A percentile compares a stretch with the other conserved stretches of the same genome.
phyloP scores from a whole-genome alignment of 768 basidiomycete species.

The Naganishia randhawae region DNA sequence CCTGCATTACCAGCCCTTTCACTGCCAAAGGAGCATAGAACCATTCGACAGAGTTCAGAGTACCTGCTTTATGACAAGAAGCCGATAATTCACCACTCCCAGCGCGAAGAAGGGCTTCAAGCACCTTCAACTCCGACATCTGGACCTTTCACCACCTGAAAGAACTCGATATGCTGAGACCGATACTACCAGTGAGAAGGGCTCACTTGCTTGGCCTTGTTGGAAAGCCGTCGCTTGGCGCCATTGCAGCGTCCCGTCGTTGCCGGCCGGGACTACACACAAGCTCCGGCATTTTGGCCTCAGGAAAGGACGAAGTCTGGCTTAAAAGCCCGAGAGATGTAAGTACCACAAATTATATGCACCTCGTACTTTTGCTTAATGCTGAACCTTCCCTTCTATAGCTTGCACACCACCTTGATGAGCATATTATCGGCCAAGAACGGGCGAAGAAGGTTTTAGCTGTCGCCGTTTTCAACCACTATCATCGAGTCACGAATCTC shows the following conservation, averaged over 20 bases:
- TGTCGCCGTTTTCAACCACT: constrained; percentile 94
- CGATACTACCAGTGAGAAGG: not conserved
- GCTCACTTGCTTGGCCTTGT: not conserved
- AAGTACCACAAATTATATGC: not conserved
- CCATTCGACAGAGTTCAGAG: no score
- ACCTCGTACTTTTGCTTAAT: not conserved
- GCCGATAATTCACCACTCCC: not conserved
- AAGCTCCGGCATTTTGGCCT: not conserved
- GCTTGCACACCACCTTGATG: constrained; percentile 79
- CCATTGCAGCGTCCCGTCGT: no score
- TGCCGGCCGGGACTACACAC: not conserved
- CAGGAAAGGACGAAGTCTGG: constrained; percentile 20
- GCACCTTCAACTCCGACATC: not conserved
- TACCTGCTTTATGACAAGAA: not conserved
- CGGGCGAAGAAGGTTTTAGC: constrained; percentile 88
- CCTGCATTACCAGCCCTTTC: no score
- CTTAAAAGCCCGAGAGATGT: constrained; percentile 29
- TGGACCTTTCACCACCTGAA: not conserved
- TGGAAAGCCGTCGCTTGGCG: not conserved
- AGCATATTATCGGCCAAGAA: constrained; percentile 87
- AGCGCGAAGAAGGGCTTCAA: not conserved
- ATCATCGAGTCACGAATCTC: constrained; percentile 60
- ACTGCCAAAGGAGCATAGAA: no score
- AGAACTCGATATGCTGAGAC: not conserved
- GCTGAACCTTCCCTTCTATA: constrained; percentile 46